phyloP scores from a whole-genome alignment of 371 early-diverging fungal genomes.

The Apophysomyces variabilis region DNA sequence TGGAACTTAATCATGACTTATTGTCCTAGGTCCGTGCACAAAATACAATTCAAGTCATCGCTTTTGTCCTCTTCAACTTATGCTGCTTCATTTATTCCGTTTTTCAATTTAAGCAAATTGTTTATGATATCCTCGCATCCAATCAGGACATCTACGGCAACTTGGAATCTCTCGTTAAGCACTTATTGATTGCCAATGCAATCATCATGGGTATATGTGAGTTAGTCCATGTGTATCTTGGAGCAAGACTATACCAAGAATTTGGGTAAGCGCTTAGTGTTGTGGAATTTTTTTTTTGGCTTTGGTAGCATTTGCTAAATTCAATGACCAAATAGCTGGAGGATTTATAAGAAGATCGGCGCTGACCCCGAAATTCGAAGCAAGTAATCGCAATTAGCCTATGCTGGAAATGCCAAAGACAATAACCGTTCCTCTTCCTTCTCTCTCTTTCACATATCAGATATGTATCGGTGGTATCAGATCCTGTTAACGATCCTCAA shows the following conservation, averaged over 20 bases:
- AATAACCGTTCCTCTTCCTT: not conserved
- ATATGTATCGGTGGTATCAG: slow-evolving; percentile 82
- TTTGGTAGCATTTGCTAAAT: no score
- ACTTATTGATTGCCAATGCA: slow-evolving; percentile 45
- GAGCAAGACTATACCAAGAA: slow-evolving; percentile 74
- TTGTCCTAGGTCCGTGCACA: slow-evolving; percentile 67
- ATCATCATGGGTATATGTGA: slow-evolving; percentile 52
- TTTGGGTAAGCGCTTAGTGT: slow-evolving; percentile 64
- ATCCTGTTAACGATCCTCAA: slow-evolving; percentile 87
- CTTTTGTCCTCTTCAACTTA: slow-evolving; percentile 79
- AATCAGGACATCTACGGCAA: slow-evolving; percentile 17
- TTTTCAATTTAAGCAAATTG: slow-evolving; percentile 66
- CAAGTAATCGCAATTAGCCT: slow-evolving; percentile 32
- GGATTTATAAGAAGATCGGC: slow-evolving; percentile 90
- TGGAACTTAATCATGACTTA: slow-evolving; percentile 6
- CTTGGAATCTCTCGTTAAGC: slow-evolving; percentile 27
- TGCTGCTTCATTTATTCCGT: slow-evolving; percentile 80
- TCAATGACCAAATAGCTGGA: slow-evolving; percentile 56
- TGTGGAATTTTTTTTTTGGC: no score
- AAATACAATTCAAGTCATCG: slow-evolving; percentile 91
- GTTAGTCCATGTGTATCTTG: slow-evolving; percentile 42
- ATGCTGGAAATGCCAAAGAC: not conserved
- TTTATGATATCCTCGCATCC: slow-evolving; percentile 23
- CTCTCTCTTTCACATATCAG: slow-evolving; percentile 32
- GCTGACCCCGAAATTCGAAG: slow-evolving; percentile 87